Base-by-base conservation (phyloP, 2,329 filamentous ascomycete genomes). In the Didymellaceae sp. region DNA sequence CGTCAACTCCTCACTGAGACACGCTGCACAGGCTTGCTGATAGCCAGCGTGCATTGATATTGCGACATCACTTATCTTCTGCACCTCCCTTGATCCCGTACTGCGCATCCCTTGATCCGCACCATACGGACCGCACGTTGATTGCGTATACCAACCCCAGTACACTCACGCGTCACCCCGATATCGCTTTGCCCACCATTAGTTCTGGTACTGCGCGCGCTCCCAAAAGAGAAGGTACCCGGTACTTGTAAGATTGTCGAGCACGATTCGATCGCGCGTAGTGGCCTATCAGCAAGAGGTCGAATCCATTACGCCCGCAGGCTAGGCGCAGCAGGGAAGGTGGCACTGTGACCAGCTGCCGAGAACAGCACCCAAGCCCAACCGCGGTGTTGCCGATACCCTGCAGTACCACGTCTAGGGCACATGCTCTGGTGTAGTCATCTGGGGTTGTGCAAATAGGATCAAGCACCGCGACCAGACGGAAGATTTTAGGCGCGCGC, bases 291-390 rank as follows among this genome's bases (percentile, higher is more conserved):
- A 50, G 53, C 51, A 49, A 40, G 42, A 43, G 40, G 25, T 39
- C 28, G 13, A 54, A 45, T 50, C 51, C 55, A 54, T 51, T 43
- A 45, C 37, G 38, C 44, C 17, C 39, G 18, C 42, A 38, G 35
- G 52, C 65, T 69, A 69, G 54, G 49, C 63, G 45, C 40, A 47
- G 64, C 45, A 40, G 21, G 66, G 67, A 68, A 70, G 67, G 67
- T 69, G 66, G 28, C 56, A 67, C 57, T 41, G 52, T 53, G 26
- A 43, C 38, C 45, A 41, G 40, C 52, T 57, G 55, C 57, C 62
- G 52, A 55, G 58, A 54, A 49, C 45, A 40, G 34, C 37, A 6
- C 42, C 41, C 51, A 54, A 56, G 55, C 37, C 43, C 43, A 14
- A 18, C 16, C 35, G 45, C 40, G 22, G 49, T 48, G 43, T 35